Base-by-base conservation (phyloP, 441 rosid genomes). In the Erodium moschatum region DNA sequence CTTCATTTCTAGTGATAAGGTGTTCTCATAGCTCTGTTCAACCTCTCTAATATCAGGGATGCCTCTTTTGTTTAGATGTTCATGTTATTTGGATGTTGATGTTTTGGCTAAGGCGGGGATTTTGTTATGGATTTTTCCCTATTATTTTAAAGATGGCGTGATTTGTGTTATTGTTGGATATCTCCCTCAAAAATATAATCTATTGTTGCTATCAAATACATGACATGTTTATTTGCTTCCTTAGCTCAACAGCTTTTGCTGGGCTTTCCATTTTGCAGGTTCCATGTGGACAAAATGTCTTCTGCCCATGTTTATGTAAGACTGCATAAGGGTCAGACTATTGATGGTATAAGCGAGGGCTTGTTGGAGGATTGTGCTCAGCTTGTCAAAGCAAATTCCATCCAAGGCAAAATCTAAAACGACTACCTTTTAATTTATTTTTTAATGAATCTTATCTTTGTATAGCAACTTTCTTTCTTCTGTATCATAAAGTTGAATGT, bases 281-380 rank as follows among this genome's bases (percentile, higher is more conserved):
- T 93, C 74, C 98, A 93, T 71, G 97, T 93, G 67, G 98, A 93
- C 72, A 91, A 91, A 76, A 93, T 93, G 97, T 93, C 98, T 29
- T 93, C 98, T 24, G 97, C 97, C 27, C 98, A 93, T 80, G 98
- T 93, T 72, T 93, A 93, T 83, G 24, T 93, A 67, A 85, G 98
- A 81, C 82, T 93, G 68, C 92, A 87, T 24, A 91, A 82, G 72
- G 93, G 96, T 69, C 96, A 94, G 83, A 80, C 89, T 4, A 81
- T 94, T 69, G 98, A 91, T 83, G 84, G 79, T 77, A 91, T 91
- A 7, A 86, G 85, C 65, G 96, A 87, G 81, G 96, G 92, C 64
- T 76, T 94, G 70, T 76, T 91, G 27, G 96, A 91, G 84, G 98
- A 94, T 74, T 93, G 98, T 75, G 93, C 79, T 67, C 98, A 93